Base-by-base conservation (phyloP, 2,329 filamentous ascomycete species). In the Ceratocystis albifundus region DNA sequence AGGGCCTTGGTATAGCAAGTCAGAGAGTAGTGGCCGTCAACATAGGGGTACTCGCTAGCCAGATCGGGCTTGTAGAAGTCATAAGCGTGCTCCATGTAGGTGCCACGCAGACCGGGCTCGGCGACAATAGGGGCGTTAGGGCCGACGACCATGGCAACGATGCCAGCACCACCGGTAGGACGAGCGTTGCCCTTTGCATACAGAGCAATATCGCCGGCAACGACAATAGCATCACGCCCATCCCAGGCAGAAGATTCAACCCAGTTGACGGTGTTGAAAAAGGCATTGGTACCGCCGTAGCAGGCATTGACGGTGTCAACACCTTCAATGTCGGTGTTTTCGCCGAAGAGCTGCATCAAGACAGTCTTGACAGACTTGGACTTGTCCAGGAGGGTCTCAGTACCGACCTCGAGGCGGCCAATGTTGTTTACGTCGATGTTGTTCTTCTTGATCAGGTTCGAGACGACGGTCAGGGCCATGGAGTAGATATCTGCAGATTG, bases 31-130 rank as follows among this genome's bases (percentile, higher is more conserved):
- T 92, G 88, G 69, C 89, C 89, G 72, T 93, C 89, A 67, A 93
- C 89, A 73, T 89, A 86, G 70, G 89, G 89, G 79, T 93, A 93
- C 78, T 93, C 89, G 82, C 87, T 90, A 73, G 88, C 88, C 71
- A 93, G 80, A 77, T 93, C 89, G 73, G 89, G 88, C 85, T 93
- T 93, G 85, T 90, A 93, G 76, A 93, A 93, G 77, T 93, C 89
- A 77, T 93, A 94, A 72, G 86, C 87, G 78, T 93, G 89, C 76
- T 86, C 82, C 85, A 92, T 87, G 80, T 89, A 90, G 72, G 81
- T 86, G 74, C 87, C 89, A 73, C 89, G 86, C 74, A 91, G 84
- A 74, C 89, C 89, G 64, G 89, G 84, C 78, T 93, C 89, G 70
- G 88, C 80, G 69, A 87, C 88, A 69, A 93, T 79, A 66, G 88